Base-by-base conservation (phyloP, 2,329 filamentous ascomycete genomes). In the Plectosphaerella sp. region DNA sequence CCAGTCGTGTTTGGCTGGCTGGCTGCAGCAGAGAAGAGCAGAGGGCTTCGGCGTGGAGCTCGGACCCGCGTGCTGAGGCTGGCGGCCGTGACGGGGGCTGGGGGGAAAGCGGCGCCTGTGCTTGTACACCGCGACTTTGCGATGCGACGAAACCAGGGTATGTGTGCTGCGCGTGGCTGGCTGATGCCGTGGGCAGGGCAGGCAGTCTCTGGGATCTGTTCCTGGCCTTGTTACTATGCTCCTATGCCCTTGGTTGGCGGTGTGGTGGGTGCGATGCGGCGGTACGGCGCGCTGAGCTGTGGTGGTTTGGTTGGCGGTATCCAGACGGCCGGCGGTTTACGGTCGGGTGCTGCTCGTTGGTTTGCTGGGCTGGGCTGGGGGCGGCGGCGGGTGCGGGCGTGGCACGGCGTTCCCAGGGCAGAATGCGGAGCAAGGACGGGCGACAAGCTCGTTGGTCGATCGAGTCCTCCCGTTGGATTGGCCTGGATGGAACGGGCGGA, bases 391-490 rank as follows among this genome's bases (percentile, higher is more conserved):
- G 37, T 41, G 37, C 37, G 14, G 37, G 37, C 7, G 37, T 8
- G 37, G 37, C 37, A 8, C 37, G 37, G 16, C 10, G 10, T n/a
- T 43, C 41, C 45, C 25, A n/a, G 33, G 28, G 8, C 20, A 39
- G 49, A 51, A 49, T 56, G 54, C 54, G 45, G 53, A 55, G 53
- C 39, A 33, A 33, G 39, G 45, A 53, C 48, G 50, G 53, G 16
- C 22, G 41, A 43, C 35, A 33, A 37, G 43, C 52, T 50, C 28
- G 15, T 56, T 50, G 50, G 52, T 56, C 49, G 54, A 42, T 33
- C 28, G 28, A 33, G 28, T 33, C 28, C 8, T n/a, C n/a, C n/a
- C n/a, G n/a, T 22, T 22, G 22, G 22, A 22, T 22, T 22, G 22
- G 22, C 22, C 22, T 22, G 22, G 22, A 22, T 22, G 22, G 54